A percentile compares a stretch with the other conserved stretches of the same genome.
phyloP scores from a whole-genome alignment of 805 yeast genomes.

The Wickerhamiella azyma region DNA sequence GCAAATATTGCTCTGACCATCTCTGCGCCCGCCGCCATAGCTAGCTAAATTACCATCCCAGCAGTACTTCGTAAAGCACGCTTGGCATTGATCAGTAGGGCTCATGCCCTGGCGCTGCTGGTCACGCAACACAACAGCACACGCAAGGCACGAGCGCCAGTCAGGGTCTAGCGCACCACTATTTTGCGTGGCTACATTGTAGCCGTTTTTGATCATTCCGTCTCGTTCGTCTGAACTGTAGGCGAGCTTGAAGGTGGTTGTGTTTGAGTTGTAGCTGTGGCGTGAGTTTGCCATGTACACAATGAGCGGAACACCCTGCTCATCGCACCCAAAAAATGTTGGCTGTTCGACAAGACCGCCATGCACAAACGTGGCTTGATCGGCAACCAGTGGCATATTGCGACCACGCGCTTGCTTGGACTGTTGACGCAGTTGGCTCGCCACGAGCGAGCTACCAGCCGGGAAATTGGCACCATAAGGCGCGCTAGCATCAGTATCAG shows the following conservation, averaged over 20 bases:
- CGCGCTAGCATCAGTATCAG: constrained; percentile 34
- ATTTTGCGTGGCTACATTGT: constrained; percentile 55
- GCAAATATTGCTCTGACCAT: not conserved
- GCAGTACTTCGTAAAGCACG: constrained; percentile 64
- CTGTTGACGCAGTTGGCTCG: constrained; percentile 20
- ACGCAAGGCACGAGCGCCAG: constrained; percentile 66
- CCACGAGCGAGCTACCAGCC: constrained; percentile 33
- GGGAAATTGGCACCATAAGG: constrained; percentile 59
- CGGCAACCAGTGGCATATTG: constrained; percentile 20
- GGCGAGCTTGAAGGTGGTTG: constrained; percentile 54
- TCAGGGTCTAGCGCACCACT: constrained; percentile 57
- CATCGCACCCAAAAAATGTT: constrained; percentile 70
- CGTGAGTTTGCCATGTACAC: constrained; percentile 66
- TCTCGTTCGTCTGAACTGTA: constrained; percentile 47
- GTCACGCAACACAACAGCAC: constrained; percentile 74
- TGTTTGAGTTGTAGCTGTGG: constrained; percentile 49
- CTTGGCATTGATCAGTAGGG: constrained; percentile 56
- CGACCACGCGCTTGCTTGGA: constrained; percentile 18
- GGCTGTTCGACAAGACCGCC: constrained; percentile 38
- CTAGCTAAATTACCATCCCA: constrained; percentile 33
- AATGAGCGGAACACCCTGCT: constrained; percentile 50
- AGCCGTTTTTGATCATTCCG: constrained; percentile 59
- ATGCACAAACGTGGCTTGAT: constrained; percentile 35
- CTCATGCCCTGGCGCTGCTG: constrained; percentile 53
- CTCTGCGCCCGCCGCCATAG: not conserved